phyloP scores from a whole-genome alignment of 192 early-diverging fungal genomes.

The Coemansia sp. region DNA sequence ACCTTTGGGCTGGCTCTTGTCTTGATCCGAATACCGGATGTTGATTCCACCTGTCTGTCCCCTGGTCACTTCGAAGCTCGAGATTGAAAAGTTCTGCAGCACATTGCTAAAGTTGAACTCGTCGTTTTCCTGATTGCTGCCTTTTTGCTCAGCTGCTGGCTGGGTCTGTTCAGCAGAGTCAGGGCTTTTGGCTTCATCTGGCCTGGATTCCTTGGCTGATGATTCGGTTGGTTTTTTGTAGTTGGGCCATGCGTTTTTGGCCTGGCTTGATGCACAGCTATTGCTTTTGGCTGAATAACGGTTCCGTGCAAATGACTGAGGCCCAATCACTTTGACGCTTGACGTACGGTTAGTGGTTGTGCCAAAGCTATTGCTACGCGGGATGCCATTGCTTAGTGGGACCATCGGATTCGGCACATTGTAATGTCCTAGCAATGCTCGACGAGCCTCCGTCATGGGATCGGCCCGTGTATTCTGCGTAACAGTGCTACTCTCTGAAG shows the following conservation, averaged over 20 bases:
- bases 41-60: slow-evolving; percentile 23
- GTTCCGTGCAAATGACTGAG: slow-evolving; percentile 41
- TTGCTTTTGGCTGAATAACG: not conserved
- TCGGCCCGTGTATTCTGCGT: slow-evolving; percentile 8
- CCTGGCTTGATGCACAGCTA: not conserved
- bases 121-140: slow-evolving; percentile 3
- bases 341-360: slow-evolving; percentile 18
- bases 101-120: slow-evolving; percentile 30
- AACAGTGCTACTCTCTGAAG: no score
- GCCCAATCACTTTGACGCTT: slow-evolving; percentile 40
- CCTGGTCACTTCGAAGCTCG: slow-evolving; percentile 30
- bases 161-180: no score
- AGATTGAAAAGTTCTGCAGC: slow-evolving; percentile 33
- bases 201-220: no score
- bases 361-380: slow-evolving; percentile 20
- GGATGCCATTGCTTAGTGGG: slow-evolving; percentile 34
- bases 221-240: not conserved
- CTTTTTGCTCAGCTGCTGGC: not conserved
- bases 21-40: slow-evolving; percentile 26
- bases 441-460: slow-evolving; percentile 39
- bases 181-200: no score
- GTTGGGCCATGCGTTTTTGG: not conserved
- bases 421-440: slow-evolving; percentile 47
- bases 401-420: slow-evolving; percentile 21
- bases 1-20: not conserved